Base-by-base conservation (phyloP, 2,329 filamentous ascomycete species). In the Aspergillus quadricinctus region DNA sequence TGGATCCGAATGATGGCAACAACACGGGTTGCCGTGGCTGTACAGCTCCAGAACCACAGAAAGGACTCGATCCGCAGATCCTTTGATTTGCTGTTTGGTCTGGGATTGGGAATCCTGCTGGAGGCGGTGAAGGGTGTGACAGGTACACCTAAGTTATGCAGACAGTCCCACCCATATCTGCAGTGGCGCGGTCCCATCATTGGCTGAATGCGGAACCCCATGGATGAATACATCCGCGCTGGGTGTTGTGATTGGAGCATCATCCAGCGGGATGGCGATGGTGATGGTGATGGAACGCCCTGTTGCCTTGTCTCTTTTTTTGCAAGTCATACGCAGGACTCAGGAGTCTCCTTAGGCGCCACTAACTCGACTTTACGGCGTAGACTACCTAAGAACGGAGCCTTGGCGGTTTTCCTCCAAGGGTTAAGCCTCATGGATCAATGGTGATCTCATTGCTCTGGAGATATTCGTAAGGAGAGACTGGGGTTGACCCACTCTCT, bases 61-160 rank as follows among this genome's bases (percentile, higher is more conserved):
- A 48, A 45, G 40, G 50, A 28, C n/a, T 56, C n/a, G 54, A 52
- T 52, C 29, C 25, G 23, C 11, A 14, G 51, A 45, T 43, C 19
- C 11, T 48, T 28, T 56, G 53, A 58, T 56, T 58, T 52, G 53
- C 53, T 56, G 53, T 53, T 53, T 40, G 41, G 56, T 21, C 29
- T 37, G 23, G 41, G n/a, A 48, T 49, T 28, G 31, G 23, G 23
- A 35, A 35, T 50, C 37, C 50, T 25, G 40, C 11, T 46, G 37
- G 58, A 57, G 56, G 60, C 60, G 58, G 60, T 62, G 60, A 59
- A 45, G 49, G 53, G 57, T 57, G 59, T 61, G 59, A 61, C 59
- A 61, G 59, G 57, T 53, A 57, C 21, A 45, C 19, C 41, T 45
- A 45, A 23, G 31, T 5, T 37, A 17, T 37, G 31, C 14, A 37